These are phyloP conservation scores for Calonectria pteridis DNA, from an alignment of 2,329 filamentous ascomycete species.

Conservation along the genomic window DNA sequence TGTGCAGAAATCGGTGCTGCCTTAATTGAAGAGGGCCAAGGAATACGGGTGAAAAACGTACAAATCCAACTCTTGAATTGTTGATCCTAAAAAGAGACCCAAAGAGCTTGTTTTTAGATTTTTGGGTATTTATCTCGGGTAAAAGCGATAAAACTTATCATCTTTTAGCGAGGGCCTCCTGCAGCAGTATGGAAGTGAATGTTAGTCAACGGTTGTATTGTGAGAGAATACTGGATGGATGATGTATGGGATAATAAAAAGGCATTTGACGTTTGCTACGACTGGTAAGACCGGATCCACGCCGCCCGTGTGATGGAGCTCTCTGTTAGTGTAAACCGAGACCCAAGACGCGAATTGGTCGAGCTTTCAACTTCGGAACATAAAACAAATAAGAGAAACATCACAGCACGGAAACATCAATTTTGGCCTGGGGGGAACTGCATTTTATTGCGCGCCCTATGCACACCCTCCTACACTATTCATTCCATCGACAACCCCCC, in stretches of 20 bases:
- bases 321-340: neutral
- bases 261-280: neutral
- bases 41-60: neutral
- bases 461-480: constrained; percentile 48
- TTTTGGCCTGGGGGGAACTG: constrained; percentile 33
- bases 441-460: constrained; percentile 46
- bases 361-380: neutral
- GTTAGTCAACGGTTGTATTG: neutral
- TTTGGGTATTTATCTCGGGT: no score
- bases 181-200: neutral
- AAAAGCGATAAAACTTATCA: neutral
- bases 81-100: neutral
- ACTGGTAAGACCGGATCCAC: neutral
- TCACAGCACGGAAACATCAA: neutral
- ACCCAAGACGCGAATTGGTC: neutral
- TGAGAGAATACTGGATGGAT: neutral
- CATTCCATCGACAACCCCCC: constrained; percentile 44
- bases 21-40: neutral
- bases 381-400: neutral
- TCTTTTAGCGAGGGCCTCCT: neutral
- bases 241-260: neutral
- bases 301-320: neutral
- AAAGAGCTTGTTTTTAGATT: neutral
- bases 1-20: neutral
- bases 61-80: no score